Evolutionary conservation across 257 asterid species (phyloP).

Genomic region (Thymus quinquecostatus): DNA sequence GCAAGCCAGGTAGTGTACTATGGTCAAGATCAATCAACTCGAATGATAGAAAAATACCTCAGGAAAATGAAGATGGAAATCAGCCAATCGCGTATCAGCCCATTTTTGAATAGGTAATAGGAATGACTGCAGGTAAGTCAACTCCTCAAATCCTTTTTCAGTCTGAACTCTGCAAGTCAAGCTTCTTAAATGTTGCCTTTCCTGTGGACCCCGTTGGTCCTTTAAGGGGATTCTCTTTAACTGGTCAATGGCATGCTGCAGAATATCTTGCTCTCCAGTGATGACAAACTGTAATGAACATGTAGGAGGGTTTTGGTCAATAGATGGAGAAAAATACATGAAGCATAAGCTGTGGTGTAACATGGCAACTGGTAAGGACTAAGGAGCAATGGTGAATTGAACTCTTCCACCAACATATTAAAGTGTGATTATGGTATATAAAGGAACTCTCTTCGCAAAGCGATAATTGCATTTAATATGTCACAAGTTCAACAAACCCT

Average conservation of each 20-base stretch:
- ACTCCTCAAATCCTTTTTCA: slow-evolving; percentile 70
- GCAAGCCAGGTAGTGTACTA: too few species aligned
- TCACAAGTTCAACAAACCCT: neutral
- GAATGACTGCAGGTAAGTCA: slow-evolving; percentile 86
- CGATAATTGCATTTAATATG: neutral
- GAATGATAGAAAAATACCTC: slow-evolving; percentile 56
- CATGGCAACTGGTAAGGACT: slow-evolving; percentile 1
- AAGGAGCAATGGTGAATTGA: slow-evolving; percentile 11
- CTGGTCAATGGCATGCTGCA: slow-evolving; percentile 78
- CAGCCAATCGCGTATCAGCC: slow-evolving; percentile 88
- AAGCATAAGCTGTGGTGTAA: slow-evolving; percentile 1
- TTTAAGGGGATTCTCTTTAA: slow-evolving; percentile 88
- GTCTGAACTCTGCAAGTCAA: slow-evolving; percentile 75
- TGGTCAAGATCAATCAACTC: slow-evolving; percentile 21
- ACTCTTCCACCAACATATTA: slow-evolving; percentile 13
- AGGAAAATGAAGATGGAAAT: slow-evolving; percentile 80
- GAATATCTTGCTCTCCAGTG: slow-evolving; percentile 82
- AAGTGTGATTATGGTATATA: neutral
- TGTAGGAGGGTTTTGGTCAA: slow-evolving; percentile 14
- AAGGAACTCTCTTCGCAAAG: slow-evolving; percentile 3
- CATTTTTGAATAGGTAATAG: slow-evolving; percentile 81
- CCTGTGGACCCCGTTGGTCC: slow-evolving; percentile 97
- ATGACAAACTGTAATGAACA: slow-evolving; percentile 71
- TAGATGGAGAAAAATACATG: slow-evolving; percentile 21
- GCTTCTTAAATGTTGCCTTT: slow-evolving; percentile 88